Base-by-base conservation (phyloP, 495 filamentous ascomycete genomes). In the Podospora pseudopauciseta region DNA sequence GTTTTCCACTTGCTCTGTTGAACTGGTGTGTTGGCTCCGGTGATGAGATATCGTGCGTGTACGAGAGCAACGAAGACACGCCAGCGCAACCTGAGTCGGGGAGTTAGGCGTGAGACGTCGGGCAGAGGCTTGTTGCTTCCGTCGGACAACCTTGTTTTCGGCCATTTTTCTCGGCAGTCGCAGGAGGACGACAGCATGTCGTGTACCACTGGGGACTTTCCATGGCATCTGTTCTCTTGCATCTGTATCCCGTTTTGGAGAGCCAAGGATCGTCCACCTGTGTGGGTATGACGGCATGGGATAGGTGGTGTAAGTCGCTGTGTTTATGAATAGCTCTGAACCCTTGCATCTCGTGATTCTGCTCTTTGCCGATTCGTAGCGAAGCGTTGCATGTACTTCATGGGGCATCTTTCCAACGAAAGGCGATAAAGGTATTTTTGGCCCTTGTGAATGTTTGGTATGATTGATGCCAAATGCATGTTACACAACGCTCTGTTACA, bases 131-230 rank as follows among this genome's bases (percentile, higher is more conserved):
- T 49, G 39, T 49, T 49, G 39, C 39, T 49, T 49, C 39, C 64
- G 53, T 65, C 64, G 26, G 53, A 65, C 64, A 65, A 65, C 53
- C 64, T 57, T 65, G 64, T 65, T 58, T 65, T 65, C 64, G 64
- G 64, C 56, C 64, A 65, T 65, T 57, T 65, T 65, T 65, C 34
- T 32, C 63, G 39, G 63, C 32, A 32, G 54, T 53, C 16, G 55
- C 44, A 49, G 39, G 39, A 49, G 9, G 39, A 49, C 7, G 39
- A 13, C 39, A 49, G 39, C 39, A 11, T 49, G 39, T 49, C 15
- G 39, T 49, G 39, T 49, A 49, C 39, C 39, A 11, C 18, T 49
- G 39, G 39, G 39, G 39, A 49, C 39, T 49, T 49, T 49, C 39
- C 15, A 16, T 49, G 39, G 39, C 39, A 11, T 16, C 13, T 49